Percentiles rank a stretch among this genome's conserved stretches.
phyloP scores from a whole-genome alignment of 306 rosid genomes.

The Castanea crenata region DNA sequence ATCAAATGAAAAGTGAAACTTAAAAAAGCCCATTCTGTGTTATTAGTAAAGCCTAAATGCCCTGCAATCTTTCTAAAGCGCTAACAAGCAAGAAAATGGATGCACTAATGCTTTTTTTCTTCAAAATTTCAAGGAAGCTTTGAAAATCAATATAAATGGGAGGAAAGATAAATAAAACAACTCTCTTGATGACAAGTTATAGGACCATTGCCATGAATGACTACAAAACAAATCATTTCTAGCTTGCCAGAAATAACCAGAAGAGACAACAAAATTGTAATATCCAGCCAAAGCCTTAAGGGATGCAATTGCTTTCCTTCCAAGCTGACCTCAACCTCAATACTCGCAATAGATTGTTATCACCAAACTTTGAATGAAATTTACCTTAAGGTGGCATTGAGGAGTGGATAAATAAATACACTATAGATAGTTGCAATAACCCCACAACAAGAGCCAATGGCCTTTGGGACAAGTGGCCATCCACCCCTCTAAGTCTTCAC shows the following conservation, averaged over 20 bases:
- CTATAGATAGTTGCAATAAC: not conserved
- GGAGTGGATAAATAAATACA: not conserved
- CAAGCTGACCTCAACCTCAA: not conserved
- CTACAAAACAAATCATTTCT: not conserved
- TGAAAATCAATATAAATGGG: not conserved
- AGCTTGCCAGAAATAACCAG: not conserved
- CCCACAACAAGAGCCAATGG: not conserved
- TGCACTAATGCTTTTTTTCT: not conserved
- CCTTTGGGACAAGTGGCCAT: no score
- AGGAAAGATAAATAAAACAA: not conserved
- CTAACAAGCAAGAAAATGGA: no score
- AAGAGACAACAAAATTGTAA: not conserved
- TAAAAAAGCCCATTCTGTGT: no score
- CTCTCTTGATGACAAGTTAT: no score
- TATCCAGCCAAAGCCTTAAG: not conserved
- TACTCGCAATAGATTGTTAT: not conserved
- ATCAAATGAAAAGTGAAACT: not conserved
- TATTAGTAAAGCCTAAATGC: no score
- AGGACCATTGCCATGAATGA: not conserved
- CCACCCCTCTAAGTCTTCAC: no score
- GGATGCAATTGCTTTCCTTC: not conserved
- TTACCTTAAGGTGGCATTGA: not conserved
- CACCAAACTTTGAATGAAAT: not conserved
- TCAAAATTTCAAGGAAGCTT: not conserved
- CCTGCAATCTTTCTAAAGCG: no score